phyloP scores from a whole-genome alignment of 2,329 filamentous ascomycete species.

The Pleomassaria siparia region DNA sequence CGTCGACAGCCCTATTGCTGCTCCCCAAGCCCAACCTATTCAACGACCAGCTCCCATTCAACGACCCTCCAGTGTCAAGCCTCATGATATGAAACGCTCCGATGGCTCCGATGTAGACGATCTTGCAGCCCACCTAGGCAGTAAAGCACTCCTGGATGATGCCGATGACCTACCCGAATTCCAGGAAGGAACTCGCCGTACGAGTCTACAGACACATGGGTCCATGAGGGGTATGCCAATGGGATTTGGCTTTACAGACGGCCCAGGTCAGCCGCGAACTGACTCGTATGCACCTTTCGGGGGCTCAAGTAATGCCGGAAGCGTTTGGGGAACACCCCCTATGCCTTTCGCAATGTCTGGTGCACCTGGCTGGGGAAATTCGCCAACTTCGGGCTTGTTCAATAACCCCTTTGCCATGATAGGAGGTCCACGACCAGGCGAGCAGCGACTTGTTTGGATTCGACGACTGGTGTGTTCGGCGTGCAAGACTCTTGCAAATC shows the following conservation, averaged over 20 bases:
- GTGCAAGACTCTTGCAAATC: slow-evolving; percentile 65
- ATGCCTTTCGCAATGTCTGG: slow-evolving; percentile 45
- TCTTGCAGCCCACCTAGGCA: slow-evolving; percentile 78
- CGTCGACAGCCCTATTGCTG: slow-evolving; percentile 58
- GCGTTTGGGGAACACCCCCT: slow-evolving; percentile 47
- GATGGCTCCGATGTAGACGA: slow-evolving; percentile 65
- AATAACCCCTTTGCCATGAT: slow-evolving; percentile 33
- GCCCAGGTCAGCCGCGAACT: slow-evolving; percentile 29
- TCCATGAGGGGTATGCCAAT: slow-evolving; percentile 34
- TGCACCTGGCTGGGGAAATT: slow-evolving; percentile 43
- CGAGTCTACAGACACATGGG: slow-evolving; percentile 40
- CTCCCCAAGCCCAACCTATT: slow-evolving; percentile 68
- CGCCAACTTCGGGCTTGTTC: slow-evolving; percentile 37
- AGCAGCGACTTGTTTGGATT: slow-evolving; percentile 35
- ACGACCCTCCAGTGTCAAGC: slow-evolving; percentile 72
- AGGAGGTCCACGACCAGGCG: slow-evolving; percentile 26
- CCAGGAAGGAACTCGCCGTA: slow-evolving; percentile 52
- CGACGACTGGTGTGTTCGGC: slow-evolving; percentile 69
- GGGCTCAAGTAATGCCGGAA: slow-evolving; percentile 28
- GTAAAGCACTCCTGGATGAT: slow-evolving; percentile 79
- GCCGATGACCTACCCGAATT: slow-evolving; percentile 59
- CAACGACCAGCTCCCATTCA: slow-evolving; percentile 84
- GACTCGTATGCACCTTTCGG: slow-evolving; percentile 39
- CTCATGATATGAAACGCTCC: slow-evolving; percentile 49
- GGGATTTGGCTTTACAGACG: slow-evolving; percentile 39